Evolutionary conservation across 371 early-diverging fungal genomes (phyloP).

Genomic region (Chytridiales sp.): DNA sequence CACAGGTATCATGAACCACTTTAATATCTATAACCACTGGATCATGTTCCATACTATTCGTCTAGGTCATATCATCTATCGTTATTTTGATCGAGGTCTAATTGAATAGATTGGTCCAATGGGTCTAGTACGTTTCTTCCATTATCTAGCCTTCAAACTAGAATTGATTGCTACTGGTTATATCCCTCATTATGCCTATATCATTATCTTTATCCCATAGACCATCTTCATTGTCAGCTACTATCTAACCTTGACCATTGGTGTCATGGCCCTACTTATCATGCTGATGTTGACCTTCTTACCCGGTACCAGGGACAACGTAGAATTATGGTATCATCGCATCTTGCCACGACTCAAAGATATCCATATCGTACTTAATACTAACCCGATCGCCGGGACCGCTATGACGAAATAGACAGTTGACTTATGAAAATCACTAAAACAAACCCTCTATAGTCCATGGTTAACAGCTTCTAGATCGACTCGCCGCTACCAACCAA

Average conservation of each 20-base stretch:
- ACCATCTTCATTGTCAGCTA: no score
- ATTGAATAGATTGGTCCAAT: conserved; percentile 32
- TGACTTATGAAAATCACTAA: conserved; percentile 41
- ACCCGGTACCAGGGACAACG: no score
- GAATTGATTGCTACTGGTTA: conserved; percentile 29
- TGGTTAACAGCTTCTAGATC: conserved; percentile 62
- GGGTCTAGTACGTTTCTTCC: conserved; percentile 25
- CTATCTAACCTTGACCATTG: no score
- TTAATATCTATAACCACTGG: conserved; percentile 42
- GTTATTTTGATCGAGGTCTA: conserved; percentile 29
- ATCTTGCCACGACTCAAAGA: no score
- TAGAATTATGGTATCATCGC: no score
- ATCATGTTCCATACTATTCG: conserved; percentile 23
- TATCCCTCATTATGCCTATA: conserved; percentile 35
- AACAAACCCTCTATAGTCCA: conserved; percentile 55
- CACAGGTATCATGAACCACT: conserved; percentile 33
- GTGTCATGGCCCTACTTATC: no score
- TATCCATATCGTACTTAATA: no score
- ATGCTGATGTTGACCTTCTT: no score
- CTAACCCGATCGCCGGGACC: no score
- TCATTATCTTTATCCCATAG: conserved; percentile 13
- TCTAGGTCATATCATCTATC: conserved; percentile 22
- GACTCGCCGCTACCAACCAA: conserved; percentile 65
- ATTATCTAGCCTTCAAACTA: conserved; percentile 29
- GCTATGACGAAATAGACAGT: no score